phyloP scores from a whole-genome alignment of 805 yeast genomes.

The Candida coleopterorum region DNA sequence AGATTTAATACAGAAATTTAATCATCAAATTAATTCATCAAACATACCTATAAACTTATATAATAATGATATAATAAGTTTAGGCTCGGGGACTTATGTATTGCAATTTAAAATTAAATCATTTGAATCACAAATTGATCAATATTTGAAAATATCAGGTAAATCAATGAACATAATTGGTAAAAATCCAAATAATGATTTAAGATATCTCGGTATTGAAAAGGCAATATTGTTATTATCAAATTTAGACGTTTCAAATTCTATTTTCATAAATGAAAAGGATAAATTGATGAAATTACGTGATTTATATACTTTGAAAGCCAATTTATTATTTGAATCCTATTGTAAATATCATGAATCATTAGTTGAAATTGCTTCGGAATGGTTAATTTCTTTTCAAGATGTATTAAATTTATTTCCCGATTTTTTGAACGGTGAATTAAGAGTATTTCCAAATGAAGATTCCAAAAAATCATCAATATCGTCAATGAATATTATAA shows the following conservation, averaged over 20 bases:
- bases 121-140: constrained; percentile 33
- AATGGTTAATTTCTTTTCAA: constrained; percentile 34
- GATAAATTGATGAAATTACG: constrained; percentile 29
- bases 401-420: constrained; percentile 36
- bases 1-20: constrained; percentile 28
- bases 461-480: background rate
- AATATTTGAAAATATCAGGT: constrained; percentile 24
- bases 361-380: constrained; percentile 35
- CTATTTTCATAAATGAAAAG: constrained; percentile 23
- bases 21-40: constrained; percentile 26
- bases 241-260: constrained; percentile 20
- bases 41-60: constrained; percentile 14
- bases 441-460: background rate
- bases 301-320: constrained; percentile 32
- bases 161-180: constrained; percentile 10
- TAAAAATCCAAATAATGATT: constrained; percentile 25
- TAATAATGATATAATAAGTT: constrained; percentile 10
- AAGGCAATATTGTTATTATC: constrained; percentile 29
- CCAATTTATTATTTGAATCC: constrained; percentile 26
- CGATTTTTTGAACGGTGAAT: constrained; percentile 29
- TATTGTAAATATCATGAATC: constrained; percentile 35
- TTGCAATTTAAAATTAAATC: constrained; percentile 25
- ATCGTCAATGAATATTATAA: constrained; percentile 9
- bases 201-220: constrained; percentile 27
- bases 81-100: constrained; percentile 27